Evolutionary conservation across 352 stramenopile species (phyloP).

Genomic region (Hyaloperonospora brassicae): DNA sequence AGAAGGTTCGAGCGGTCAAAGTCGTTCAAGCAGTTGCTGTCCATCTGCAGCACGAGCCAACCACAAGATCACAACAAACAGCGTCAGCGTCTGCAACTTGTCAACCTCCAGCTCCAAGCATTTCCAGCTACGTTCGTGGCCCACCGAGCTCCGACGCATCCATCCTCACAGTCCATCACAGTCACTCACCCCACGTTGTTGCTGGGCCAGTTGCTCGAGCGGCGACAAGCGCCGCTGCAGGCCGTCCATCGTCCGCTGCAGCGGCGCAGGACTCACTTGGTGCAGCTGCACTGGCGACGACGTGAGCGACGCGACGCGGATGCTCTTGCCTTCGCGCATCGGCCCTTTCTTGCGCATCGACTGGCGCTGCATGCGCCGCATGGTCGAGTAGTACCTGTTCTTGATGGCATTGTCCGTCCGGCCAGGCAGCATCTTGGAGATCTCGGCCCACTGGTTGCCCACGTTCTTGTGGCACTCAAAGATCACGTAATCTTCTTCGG

Average conservation of each 20-base stretch:
- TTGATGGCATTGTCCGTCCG: slow-evolving; percentile 89
- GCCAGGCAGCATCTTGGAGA: slow-evolving; percentile 86
- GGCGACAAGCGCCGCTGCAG: slow-evolving; percentile 18
- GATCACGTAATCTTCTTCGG: slow-evolving; percentile 87
- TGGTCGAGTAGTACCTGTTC: slow-evolving; percentile 90
- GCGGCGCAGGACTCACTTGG: slow-evolving; percentile 9
- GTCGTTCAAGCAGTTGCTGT: slow-evolving; percentile 26
- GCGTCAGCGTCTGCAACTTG: slow-evolving; percentile 4
- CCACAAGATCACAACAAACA: background rate
- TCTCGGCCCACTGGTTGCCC: slow-evolving; percentile 89
- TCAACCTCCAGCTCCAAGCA: background rate
- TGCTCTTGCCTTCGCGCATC: slow-evolving; percentile 73
- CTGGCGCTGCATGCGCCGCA: slow-evolving; percentile 81
- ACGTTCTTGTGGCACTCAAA: slow-evolving; percentile 88
- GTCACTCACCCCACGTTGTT: slow-evolving; percentile 27
- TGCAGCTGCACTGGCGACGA: slow-evolving; percentile 29
- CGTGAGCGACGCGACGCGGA: slow-evolving; percentile 56
- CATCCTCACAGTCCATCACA: too few relatives aligned
- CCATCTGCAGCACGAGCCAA: slow-evolving; percentile 13
- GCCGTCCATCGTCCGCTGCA: slow-evolving; percentile 17
- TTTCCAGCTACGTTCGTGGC: background rate
- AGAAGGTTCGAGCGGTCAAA: slow-evolving; percentile 44
- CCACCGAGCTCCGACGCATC: slow-evolving; percentile 9
- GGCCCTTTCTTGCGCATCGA: slow-evolving; percentile 82
- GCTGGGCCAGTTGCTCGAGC: slow-evolving; percentile 16